Evolutionary conservation across 2,329 filamentous ascomycete genomes (phyloP), one percentile per base, ranked within the genome.

Genomic region (Aspergillus sp.): DNA sequence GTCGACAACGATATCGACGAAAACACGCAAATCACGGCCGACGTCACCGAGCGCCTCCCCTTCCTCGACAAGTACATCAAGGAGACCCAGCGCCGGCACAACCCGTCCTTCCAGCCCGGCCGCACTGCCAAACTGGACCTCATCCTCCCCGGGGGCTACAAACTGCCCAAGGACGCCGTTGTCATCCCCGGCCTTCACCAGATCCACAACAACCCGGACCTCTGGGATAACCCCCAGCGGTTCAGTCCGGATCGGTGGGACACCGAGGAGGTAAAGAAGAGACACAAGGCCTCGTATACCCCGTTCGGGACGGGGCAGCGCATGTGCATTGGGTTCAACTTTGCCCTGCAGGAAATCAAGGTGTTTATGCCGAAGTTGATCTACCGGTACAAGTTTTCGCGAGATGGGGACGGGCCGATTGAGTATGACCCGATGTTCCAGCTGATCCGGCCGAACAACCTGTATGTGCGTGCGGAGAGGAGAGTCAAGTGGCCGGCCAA

Each of bases 251-350:
- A 78, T 37, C 59, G 75, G 2, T 79, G 75, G 75, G 67, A 69
- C 39, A 67, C 67, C 0, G 66, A 71, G 0, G 55, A 61, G 8
- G 71, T 74, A 34, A 73, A 72, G 57, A 65, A 63, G 41, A 50
- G 65, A 2, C 71, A 68, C 28, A 63, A 64, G 17, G 66, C 63
- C 2, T 58, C 68, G 0, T 80, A 78, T 43, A 59, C 72, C 3
- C 76, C 76, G 0, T 80, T 80, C 40, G 74, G 69, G 0, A 58
- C 66, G 0, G 76, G 76, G 0, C 68, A 62, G 0, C 60, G 76
- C 1, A 68, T 67, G 57, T 80, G 76, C 39, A 72, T 80, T 34
- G 76, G 75, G 0, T 78, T 77, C 64, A 79, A 77, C 53, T 77
- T 79, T 50, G 75, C 74, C 0, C 56, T 79, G 5, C 66, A 70